These are phyloP conservation scores for Avena sativa DNA, from an alignment of 176 grass and related monocot species.

Conservation along the genomic window DNA sequence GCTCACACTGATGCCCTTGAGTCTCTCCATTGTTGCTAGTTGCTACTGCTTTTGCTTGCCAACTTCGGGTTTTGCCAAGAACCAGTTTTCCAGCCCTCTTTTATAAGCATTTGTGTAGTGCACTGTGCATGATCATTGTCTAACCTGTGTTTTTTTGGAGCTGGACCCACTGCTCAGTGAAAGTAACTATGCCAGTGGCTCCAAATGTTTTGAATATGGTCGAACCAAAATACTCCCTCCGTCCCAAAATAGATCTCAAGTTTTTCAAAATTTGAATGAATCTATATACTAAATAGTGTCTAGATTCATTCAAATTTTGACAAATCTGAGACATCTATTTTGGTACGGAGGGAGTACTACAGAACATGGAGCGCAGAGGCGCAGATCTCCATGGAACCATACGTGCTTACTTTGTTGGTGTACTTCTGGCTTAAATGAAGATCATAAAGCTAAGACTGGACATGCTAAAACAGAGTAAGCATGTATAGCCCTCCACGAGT, in stretches of 20 bases:
- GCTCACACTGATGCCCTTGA: neutral
- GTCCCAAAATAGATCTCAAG: no score
- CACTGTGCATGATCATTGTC: neutral
- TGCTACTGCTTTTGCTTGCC: neutral
- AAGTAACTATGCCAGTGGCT: neutral
- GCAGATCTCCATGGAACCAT: conserved; percentile 24
- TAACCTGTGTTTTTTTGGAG: neutral
- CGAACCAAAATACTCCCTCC: neutral
- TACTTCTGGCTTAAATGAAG: conserved; percentile 18
- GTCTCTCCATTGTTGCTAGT: conserved; percentile 40
- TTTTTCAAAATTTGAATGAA: no score
- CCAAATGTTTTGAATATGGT: neutral
- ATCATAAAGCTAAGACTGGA: neutral
- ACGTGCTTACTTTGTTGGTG: conserved; percentile 1
- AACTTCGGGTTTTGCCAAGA: conserved; percentile 13
- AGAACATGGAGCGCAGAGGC: neutral
- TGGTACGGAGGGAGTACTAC: no score
- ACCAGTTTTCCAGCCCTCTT: neutral
- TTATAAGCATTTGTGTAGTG: neutral
- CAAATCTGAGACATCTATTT: no score
- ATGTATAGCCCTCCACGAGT: no score
- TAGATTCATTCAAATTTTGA: no score
- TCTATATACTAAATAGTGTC: no score
- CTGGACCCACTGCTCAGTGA: conserved; percentile 17
- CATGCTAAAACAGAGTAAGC: neutral